A percentile compares a stretch with the other conserved stretches of the same genome.
phyloP scores from a whole-genome alignment of 257 asterid genomes.

The Nicotiana knightiana region DNA sequence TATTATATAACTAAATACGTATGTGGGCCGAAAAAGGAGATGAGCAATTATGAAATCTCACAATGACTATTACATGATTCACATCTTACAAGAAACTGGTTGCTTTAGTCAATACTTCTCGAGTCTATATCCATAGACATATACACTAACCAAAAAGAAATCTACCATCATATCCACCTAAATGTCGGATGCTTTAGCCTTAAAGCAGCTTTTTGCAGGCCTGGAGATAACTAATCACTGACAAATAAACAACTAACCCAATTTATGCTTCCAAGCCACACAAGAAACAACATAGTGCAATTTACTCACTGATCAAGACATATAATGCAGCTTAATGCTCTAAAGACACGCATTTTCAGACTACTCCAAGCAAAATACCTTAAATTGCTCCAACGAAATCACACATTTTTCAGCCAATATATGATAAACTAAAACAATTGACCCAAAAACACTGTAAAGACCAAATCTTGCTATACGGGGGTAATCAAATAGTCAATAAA shows the following conservation, averaged over 20 bases:
- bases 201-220: not conserved
- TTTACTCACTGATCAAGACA: not conserved
- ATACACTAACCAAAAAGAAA: not conserved
- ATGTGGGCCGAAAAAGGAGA: not conserved
- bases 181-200: not conserved
- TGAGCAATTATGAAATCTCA: not conserved
- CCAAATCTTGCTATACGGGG: not conserved
- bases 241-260: not conserved
- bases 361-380: not conserved
- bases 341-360: not conserved
- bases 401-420: not conserved
- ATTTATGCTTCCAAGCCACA: not conserved
- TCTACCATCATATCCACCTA: not conserved
- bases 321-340: not conserved
- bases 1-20: not conserved
- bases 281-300: not conserved
- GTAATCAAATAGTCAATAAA: not conserved
- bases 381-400: not conserved
- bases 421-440: not conserved
- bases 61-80: not conserved
- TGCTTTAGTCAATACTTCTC: not conserved
- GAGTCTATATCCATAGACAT: not conserved
- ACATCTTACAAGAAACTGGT: not conserved
- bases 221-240: not conserved
- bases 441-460: not conserved